Evolutionary conservation across 495 filamentous ascomycete species (phyloP).

Genomic region (Monascus purpureus): DNA sequence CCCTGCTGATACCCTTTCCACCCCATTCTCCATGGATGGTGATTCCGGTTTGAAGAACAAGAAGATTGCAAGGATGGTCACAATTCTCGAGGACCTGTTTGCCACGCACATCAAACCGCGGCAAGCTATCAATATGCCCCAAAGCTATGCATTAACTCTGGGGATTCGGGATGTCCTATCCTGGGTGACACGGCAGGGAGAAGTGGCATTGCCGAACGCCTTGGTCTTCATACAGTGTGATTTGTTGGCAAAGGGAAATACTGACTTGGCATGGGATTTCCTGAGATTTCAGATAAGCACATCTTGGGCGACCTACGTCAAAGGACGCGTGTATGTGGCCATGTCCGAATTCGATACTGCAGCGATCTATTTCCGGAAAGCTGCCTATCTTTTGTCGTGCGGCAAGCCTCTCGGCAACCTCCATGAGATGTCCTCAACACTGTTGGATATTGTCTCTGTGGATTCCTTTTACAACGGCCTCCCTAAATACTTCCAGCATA

Average conservation of each 20-base stretch:
- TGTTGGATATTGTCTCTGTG: slow-evolving; percentile 58
- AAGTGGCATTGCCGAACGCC: slow-evolving; percentile 31
- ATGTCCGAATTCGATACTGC: slow-evolving; percentile 60
- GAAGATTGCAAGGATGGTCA: slow-evolving; percentile 13
- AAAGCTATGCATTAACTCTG: slow-evolving; percentile 33
- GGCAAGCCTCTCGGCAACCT: slow-evolving; percentile 33
- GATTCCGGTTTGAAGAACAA: slow-evolving; percentile 10
- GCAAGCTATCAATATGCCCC: slow-evolving; percentile 22
- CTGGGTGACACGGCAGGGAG: slow-evolving; percentile 32
- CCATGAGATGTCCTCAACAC: slow-evolving; percentile 38
- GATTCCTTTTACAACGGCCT: slow-evolving; percentile 63
- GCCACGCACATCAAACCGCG: slow-evolving; percentile 33
- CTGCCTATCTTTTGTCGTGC: slow-evolving; percentile 57
- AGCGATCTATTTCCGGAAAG: slow-evolving; percentile 64
- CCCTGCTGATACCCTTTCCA: slow-evolving; percentile 9
- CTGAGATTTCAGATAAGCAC: slow-evolving; percentile 49
- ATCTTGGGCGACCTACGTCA: slow-evolving; percentile 71
- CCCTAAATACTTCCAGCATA: slow-evolving; percentile 73
- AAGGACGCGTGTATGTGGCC: slow-evolving; percentile 64
- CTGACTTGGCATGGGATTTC: slow-evolving; percentile 66
- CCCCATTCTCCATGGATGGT: slow-evolving; percentile 16
- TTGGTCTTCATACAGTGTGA: slow-evolving; percentile 51
- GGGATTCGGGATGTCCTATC: slow-evolving; percentile 35
- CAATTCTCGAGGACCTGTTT: slow-evolving; percentile 37
- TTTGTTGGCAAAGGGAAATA: slow-evolving; percentile 51